Evolutionary conservation across 768 basidiomycete genomes (phyloP).

Genomic region (Boletellus ananiceps): DNA sequence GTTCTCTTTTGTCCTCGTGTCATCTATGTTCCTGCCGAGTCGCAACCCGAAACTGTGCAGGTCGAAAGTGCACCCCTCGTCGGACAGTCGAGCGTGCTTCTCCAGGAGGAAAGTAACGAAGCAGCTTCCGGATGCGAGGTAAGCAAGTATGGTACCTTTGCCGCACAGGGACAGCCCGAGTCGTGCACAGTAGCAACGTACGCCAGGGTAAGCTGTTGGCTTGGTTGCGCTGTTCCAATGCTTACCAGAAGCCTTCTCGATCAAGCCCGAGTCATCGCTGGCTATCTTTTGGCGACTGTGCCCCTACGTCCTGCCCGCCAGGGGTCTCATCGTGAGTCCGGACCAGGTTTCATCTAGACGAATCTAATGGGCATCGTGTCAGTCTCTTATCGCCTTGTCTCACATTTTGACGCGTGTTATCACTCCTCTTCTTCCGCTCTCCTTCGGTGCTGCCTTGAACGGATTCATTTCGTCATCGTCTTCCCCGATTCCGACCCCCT

Average conservation of each 20-base stretch:
- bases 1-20: slow-evolving; percentile 61
- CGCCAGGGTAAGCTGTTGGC: slow-evolving; percentile 8
- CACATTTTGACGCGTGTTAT: slow-evolving; percentile 73
- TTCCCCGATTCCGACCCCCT: slow-evolving; percentile 17
- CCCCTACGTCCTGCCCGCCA: slow-evolving; percentile 20
- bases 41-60: slow-evolving; percentile 16
- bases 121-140: slow-evolving; percentile 32
- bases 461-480: slow-evolving; percentile 16
- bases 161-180: slow-evolving; percentile 15
- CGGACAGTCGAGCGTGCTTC: slow-evolving; percentile 46
- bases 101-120: slow-evolving; percentile 45
- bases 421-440: slow-evolving; percentile 65
- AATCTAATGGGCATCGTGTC: slow-evolving; percentile 4
- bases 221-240: background rate
- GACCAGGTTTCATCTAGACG: background rate
- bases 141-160: slow-evolving; percentile 77
- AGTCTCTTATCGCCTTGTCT: slow-evolving; percentile 66
- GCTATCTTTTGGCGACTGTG: slow-evolving; percentile 15
- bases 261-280: slow-evolving; percentile 16
- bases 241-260: background rate
- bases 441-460: slow-evolving; percentile 47
- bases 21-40: slow-evolving; percentile 43
- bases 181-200: background rate
- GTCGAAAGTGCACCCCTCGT: slow-evolving; percentile 25
- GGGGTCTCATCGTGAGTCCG: slow-evolving; percentile 22